phyloP scores from a whole-genome alignment of 371 early-diverging fungal species.

The Apophysomyces trapeziformis region DNA sequence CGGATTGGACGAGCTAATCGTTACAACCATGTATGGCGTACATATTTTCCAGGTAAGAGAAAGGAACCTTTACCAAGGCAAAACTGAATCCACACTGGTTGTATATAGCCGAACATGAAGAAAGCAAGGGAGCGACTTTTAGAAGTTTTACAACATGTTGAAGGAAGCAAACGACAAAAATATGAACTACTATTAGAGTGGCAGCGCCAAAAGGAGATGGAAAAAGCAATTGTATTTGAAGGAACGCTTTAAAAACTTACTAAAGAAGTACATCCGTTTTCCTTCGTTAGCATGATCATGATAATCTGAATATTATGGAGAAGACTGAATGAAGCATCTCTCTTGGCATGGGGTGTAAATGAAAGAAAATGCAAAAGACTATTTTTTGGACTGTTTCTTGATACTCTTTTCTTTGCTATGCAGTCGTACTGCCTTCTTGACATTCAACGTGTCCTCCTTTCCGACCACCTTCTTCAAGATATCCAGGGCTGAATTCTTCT shows the following conservation, averaged over 20 bases:
- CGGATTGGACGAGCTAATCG: slow-evolving; percentile 72
- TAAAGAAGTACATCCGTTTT: not conserved
- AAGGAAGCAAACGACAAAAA: slow-evolving; percentile 46
- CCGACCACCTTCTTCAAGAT: slow-evolving; percentile 66
- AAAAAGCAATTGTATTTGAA: slow-evolving; percentile 52
- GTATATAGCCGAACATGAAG: slow-evolving; percentile 48
- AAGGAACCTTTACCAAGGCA: not conserved
- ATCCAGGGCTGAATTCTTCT: slow-evolving; percentile 64
- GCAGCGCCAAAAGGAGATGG: slow-evolving; percentile 43
- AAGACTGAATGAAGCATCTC: not conserved
- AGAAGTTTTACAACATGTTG: slow-evolving; percentile 46
- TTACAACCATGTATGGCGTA: slow-evolving; percentile 74
- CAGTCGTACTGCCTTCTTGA: slow-evolving; percentile 57
- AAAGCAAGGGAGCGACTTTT: slow-evolving; percentile 46
- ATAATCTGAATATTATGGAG: not conserved
- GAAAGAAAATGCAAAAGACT: not conserved
- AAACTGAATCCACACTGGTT: not conserved
- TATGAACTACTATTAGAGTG: slow-evolving; percentile 44
- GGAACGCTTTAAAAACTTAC: not conserved
- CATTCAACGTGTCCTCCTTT: slow-evolving; percentile 63
- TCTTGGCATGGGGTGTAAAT: not conserved
- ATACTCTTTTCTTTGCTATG: slow-evolving; percentile 21
- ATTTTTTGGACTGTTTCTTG: slow-evolving; percentile 4
- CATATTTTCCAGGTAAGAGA: slow-evolving; percentile 65
- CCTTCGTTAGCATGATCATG: not conserved